Evolutionary conservation across 2,329 filamentous ascomycete genomes (phyloP).

Genomic region (Pseudogymnoascus sp.): DNA sequence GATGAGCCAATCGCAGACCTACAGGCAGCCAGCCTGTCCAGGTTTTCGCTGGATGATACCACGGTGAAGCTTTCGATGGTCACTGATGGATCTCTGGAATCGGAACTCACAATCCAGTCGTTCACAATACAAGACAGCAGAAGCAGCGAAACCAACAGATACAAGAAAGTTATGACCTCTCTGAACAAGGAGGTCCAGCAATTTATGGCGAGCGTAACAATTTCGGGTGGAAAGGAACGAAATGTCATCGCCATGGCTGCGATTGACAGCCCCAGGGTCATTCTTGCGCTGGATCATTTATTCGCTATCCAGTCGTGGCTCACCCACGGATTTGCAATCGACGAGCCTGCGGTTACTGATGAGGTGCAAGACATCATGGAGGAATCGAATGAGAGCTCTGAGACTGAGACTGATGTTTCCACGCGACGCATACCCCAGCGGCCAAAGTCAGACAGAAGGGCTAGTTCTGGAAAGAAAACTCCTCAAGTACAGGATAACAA

Average conservation of each 20-base stretch:
- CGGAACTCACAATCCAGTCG: constrained; percentile 85
- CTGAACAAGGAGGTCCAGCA: constrained; percentile 94
- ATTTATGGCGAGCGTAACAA: constrained; percentile 94
- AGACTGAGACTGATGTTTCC: constrained; percentile 44
- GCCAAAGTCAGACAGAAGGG: not conserved
- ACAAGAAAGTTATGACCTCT: constrained; percentile 94
- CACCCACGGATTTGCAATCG: constrained; percentile 59
- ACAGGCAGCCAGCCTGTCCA: constrained; percentile 75
- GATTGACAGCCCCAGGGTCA: constrained; percentile 87
- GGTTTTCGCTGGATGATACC: constrained; percentile 90
- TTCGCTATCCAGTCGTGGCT: constrained; percentile 82
- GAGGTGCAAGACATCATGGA: constrained; percentile 41
- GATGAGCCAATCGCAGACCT: constrained; percentile 71
- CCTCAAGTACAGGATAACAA: not conserved
- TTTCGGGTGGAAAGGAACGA: constrained; percentile 74
- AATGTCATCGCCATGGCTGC: constrained; percentile 86
- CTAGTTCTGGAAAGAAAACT: constrained; percentile 1
- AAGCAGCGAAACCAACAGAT: constrained; percentile 85
- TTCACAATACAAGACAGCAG: constrained; percentile 93
- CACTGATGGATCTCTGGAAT: constrained; percentile 83
- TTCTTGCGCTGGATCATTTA: constrained; percentile 91
- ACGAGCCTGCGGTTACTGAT: constrained; percentile 48
- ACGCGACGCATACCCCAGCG: not conserved
- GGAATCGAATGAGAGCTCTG: constrained; percentile 52
- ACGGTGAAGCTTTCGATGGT: constrained; percentile 88